Conservation (phyloP, 2,329 filamentous ascomycete species). For the Colletotrichum nymphaeae region DNA sequence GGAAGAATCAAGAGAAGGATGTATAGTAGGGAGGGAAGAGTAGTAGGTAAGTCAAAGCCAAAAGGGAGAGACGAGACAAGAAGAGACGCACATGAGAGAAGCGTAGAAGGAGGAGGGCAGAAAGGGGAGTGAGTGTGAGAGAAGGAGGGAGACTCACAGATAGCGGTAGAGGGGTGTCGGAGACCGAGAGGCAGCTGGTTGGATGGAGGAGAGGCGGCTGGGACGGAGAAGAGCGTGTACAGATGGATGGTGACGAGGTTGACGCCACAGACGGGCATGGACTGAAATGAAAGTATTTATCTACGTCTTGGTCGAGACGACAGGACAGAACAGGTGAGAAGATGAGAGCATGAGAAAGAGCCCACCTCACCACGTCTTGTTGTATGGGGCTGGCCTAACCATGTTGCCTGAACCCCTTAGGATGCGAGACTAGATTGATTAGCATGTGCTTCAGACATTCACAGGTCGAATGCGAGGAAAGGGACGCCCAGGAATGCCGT, state of each 20-base stretch:
- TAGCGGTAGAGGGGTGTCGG: neutral
- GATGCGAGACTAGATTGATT: slow-evolving; percentile 12
- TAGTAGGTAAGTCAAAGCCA: slow-evolving; percentile 23
- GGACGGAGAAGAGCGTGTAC: slow-evolving; percentile 26
- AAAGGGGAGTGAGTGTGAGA: neutral
- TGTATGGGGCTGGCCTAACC: slow-evolving; percentile 6
- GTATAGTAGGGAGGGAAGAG: slow-evolving; percentile 16
- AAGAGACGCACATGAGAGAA: neutral
- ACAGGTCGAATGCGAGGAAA: slow-evolving; percentile 19
- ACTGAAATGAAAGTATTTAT: slow-evolving; percentile 36
- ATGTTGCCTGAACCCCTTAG: slow-evolving; percentile 29
- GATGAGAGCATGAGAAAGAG: neutral
- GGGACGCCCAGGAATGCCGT: slow-evolving; percentile 31
- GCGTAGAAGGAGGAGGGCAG: neutral
- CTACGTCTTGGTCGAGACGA: slow-evolving; percentile 4
- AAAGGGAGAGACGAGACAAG: slow-evolving; percentile 5
- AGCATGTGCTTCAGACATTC: slow-evolving; percentile 22
- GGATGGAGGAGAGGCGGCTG: slow-evolving; percentile 21
- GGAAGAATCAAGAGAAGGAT: slow-evolving; percentile 2
- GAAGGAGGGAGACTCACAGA: slow-evolving; percentile 12
- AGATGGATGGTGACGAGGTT: slow-evolving; percentile 31
- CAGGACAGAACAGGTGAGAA: neutral
- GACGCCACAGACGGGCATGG: slow-evolving; percentile 32
- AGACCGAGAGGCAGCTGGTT: neutral
- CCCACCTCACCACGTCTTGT: neutral